Base-by-base conservation (phyloP, 2,329 filamentous ascomycete genomes). In the Helotiales sp. region DNA sequence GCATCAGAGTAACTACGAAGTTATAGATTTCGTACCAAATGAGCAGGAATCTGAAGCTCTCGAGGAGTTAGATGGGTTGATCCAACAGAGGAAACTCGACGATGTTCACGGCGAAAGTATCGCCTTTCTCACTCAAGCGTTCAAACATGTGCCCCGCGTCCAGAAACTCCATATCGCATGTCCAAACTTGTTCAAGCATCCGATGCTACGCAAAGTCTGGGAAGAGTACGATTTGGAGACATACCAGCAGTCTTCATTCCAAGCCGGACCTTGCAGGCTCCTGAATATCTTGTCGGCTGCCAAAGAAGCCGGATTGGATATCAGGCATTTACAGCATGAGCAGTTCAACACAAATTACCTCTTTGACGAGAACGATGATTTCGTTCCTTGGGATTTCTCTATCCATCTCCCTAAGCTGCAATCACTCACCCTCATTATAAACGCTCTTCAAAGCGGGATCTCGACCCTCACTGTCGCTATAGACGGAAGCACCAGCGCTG, bases 171-270 rank as follows among this genome's bases (percentile, higher is more conserved):
- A 65, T 6, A 61, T 71, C 22, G 40, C 30, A 2, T 66, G 24
- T 22, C 54, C 45, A 6, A 71, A 70, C 22, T 57, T 43, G 7
- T 72, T 72, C 60, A 54, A 64, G 20, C 50, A 67, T 26, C 59
- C 20, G 8, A 32, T 72, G 4, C 26, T 72, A 20, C 55, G 57
- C 8, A 72, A 72, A 50, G 66, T 70, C 15, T 72, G 66, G 64
- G 68, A 69, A 7, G 68, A 72, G 32, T 69, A 68, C 34, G 64
- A 62, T 11, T 22, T 71, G n/a, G 63, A 68, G n/a, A 61, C 64
- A 0, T 66, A 68, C 30, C 58, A 49, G 3, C 24, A 28, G 5
- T 6, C 20, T 45, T 22, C 17, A n/a, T 20, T 34, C 24, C 11
- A 17, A 34, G 24, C 47, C 50, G 43, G 60, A n/a, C 49, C 34